Evolutionary conservation across 2,329 filamentous ascomycete genomes (phyloP).

Genomic region (Parascedosporium putredinis): DNA sequence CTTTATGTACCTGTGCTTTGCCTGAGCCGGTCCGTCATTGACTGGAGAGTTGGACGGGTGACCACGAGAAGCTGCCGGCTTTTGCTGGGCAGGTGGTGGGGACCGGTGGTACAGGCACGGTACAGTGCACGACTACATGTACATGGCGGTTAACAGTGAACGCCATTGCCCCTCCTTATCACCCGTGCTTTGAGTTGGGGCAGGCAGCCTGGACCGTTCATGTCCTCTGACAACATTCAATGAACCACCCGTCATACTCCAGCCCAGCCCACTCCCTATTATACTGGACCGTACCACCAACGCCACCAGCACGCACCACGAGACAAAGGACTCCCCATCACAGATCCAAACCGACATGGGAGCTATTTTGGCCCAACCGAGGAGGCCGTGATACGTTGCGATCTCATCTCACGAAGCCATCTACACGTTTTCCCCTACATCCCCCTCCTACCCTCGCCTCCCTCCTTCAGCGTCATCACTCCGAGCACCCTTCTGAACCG

Average conservation of each 20-base stretch:
- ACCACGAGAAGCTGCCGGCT: neutral
- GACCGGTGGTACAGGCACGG: neutral
- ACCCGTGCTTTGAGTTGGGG: too few species aligned
- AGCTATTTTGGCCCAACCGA: neutral
- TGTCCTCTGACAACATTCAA: neutral
- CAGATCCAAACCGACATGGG: neutral
- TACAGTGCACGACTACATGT: neutral
- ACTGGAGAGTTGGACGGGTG: neutral
- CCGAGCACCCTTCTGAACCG: too few species aligned
- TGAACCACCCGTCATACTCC: too few species aligned
- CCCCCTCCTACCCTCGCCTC: too few species aligned
- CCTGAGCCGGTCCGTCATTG: neutral
- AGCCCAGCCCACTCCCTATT: neutral
- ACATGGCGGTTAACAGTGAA: neutral
- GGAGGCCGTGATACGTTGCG: neutral
- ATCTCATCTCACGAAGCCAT: too few species aligned
- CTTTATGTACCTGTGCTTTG: neutral
- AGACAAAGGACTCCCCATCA: neutral
- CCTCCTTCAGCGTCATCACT: too few species aligned
- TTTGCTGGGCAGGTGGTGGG: neutral
- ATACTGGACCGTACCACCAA: neutral
- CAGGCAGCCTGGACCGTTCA: too few species aligned
- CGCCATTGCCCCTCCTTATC: constrained; percentile 1
- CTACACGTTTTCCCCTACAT: too few species aligned
- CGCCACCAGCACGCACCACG: too few species aligned